Evolutionary conservation across 2,329 filamentous ascomycete genomes (phyloP).

Genomic region (Neofusicoccum sp.): DNA sequence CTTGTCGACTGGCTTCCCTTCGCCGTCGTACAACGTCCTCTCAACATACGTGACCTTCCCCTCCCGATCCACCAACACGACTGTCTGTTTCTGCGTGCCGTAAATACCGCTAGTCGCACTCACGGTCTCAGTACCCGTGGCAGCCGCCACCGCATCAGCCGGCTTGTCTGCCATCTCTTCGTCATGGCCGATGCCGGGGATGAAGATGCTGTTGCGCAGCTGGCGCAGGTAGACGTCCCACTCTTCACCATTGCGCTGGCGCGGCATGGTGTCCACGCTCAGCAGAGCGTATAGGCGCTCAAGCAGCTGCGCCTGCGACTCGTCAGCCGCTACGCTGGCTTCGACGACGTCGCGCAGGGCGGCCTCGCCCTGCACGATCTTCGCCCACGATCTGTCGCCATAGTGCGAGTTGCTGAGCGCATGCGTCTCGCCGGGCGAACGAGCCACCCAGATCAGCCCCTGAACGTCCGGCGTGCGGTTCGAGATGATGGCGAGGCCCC

Average conservation of each 20-base stretch:
- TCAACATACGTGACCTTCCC: slow-evolving; percentile 64
- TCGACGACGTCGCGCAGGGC: slow-evolving; percentile 54
- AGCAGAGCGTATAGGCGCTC: slow-evolving; percentile 56
- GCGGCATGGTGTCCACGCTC: slow-evolving; percentile 58
- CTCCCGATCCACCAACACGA: slow-evolving; percentile 59
- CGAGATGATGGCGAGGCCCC: slow-evolving; percentile 61
- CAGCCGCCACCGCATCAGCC: slow-evolving; percentile 46
- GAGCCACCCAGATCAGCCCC: slow-evolving; percentile 55
- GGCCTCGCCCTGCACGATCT: slow-evolving; percentile 61
- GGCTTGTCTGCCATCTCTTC: slow-evolving; percentile 42
- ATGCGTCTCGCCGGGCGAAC: slow-evolving; percentile 53
- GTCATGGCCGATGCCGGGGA: slow-evolving; percentile 58
- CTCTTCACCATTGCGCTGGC: slow-evolving; percentile 49
- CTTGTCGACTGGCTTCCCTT: slow-evolving; percentile 50
- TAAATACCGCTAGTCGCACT: slow-evolving; percentile 55
- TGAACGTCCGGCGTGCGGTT: slow-evolving; percentile 60
- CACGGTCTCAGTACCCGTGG: slow-evolving; percentile 30
- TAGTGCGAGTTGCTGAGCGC: slow-evolving; percentile 65
- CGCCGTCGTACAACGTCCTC: slow-evolving; percentile 60
- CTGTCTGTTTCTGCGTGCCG: slow-evolving; percentile 66
- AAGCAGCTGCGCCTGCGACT: slow-evolving; percentile 54
- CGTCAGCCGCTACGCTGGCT: slow-evolving; percentile 43
- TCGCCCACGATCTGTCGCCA: slow-evolving; percentile 63
- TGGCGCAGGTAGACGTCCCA: slow-evolving; percentile 60
- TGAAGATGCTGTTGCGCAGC: slow-evolving; percentile 62